phyloP scores from a whole-genome alignment of 2,329 filamentous ascomycete genomes.

The Colletotrichum eremochloae region DNA sequence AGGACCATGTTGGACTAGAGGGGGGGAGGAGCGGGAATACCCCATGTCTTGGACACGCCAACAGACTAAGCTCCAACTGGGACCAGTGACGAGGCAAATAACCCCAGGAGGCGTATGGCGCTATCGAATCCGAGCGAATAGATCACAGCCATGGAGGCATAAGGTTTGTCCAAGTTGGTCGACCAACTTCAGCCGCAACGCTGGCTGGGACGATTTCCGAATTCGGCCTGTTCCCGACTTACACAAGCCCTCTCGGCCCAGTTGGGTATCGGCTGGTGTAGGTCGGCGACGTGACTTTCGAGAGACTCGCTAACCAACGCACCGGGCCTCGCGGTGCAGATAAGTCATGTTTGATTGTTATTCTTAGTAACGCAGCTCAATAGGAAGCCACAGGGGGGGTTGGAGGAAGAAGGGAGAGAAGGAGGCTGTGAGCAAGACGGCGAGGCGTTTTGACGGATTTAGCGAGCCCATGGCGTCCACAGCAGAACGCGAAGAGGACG shows the following conservation, averaged over 20 bases:
- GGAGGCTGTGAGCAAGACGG: background rate
- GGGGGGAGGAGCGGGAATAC: background rate
- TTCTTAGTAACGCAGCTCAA: background rate
- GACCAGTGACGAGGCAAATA: background rate
- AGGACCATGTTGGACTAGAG: too few relatives aligned
- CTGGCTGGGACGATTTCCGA: background rate
- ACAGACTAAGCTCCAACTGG: background rate
- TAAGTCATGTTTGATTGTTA: background rate
- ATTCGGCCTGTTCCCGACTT: background rate
- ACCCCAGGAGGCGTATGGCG: background rate
- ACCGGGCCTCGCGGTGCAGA: background rate
- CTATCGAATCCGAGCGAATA: background rate
- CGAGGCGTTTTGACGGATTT: background rate
- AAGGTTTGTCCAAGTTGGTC: background rate
- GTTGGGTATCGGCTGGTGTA: background rate
- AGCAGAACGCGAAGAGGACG: background rate
- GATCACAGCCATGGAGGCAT: background rate
- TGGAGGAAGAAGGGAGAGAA: too few relatives aligned
- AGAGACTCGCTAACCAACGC: background rate
- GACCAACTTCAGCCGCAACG: background rate
- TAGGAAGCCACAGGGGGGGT: background rate
- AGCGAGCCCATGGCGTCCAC: background rate
- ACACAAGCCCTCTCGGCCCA: background rate
- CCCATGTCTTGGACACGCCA: background rate
- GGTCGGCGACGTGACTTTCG: background rate